Conservation (phyloP, 2,329 filamentous ascomycete species). For the Trichoderma polysporum region DNA sequence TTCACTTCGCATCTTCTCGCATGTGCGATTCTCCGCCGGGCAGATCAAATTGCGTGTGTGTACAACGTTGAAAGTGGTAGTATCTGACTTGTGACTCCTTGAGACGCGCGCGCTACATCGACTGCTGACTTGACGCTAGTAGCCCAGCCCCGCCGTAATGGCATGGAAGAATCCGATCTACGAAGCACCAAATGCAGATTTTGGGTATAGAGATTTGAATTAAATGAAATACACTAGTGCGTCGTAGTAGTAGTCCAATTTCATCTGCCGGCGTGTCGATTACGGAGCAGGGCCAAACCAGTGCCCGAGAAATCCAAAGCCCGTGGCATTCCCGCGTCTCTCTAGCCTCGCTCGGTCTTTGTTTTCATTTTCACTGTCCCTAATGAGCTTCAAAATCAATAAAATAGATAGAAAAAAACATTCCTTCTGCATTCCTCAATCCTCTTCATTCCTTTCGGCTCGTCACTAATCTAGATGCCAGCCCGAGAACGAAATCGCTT, state of each 20-base stretch:
- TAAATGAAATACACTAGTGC: background rate
- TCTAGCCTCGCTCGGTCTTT: background rate
- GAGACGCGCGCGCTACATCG: conserved; percentile 16
- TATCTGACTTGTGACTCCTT: background rate
- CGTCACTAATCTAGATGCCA: no score
- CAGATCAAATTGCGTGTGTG: background rate
- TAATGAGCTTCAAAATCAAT: no score
- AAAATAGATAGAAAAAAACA: no score
- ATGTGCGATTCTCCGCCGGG: background rate
- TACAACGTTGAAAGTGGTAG: background rate
- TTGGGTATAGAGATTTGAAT: background rate
- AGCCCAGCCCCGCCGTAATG: background rate
- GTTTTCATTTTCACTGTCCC: background rate
- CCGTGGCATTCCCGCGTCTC: background rate
- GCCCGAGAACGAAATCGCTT: no score
- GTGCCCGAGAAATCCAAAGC: background rate
- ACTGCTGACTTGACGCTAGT: background rate
- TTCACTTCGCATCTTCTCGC: background rate
- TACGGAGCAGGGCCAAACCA: background rate
- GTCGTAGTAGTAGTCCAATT: no score
- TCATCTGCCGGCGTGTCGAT: background rate
- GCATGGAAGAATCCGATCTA: background rate
- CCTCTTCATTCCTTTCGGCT: background rate
- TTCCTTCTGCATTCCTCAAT: background rate
- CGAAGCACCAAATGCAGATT: no score